A percentile compares a stretch with the other conserved stretches of the same genome.
Conservation (phyloP, 2,329 filamentous ascomycete species). For the Dothidotthia symphoricarpi region DNA sequence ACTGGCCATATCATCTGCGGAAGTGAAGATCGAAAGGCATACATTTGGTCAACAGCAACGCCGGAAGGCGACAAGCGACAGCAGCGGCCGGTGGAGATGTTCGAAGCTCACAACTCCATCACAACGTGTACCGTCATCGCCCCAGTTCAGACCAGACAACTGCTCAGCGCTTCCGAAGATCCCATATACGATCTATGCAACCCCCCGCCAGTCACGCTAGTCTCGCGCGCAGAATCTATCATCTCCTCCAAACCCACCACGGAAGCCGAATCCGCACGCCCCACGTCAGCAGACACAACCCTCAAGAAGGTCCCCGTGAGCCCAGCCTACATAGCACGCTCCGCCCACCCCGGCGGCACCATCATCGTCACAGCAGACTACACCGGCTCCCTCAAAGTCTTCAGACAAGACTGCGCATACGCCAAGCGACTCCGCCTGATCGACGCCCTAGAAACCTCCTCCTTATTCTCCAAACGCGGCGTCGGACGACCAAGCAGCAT, state of each 20-base stretch:
- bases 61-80: constrained; percentile 67
- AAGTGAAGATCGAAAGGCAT: constrained; percentile 85
- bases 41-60: constrained; percentile 76
- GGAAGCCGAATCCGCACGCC: constrained; percentile 39
- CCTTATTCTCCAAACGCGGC: constrained; percentile 38
- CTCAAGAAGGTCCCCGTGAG: constrained; percentile 58
- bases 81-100: constrained; percentile 80
- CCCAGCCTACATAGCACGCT: constrained; percentile 73
- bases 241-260: constrained; percentile 51
- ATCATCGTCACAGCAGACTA: constrained; percentile 92
- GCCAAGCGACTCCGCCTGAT: constrained; percentile 64
- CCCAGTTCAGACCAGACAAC: constrained; percentile 71
- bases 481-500: constrained; percentile 54
- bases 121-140: constrained; percentile 89
- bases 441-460: constrained; percentile 70
- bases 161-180: constrained; percentile 79
- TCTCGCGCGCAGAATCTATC: constrained; percentile 67
- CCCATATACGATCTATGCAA: constrained; percentile 97
- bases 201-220: constrained; percentile 80
- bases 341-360: constrained; percentile 74
- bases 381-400: constrained; percentile 86
- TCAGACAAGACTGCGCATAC: constrained; percentile 89
- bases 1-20: constrained; percentile 84
- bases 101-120: constrained; percentile 84
- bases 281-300: constrained; percentile 35